These are phyloP conservation scores for Paraleonurus japonicus DNA, from an alignment of 257 asterid genomes.

Conservation along the genomic window DNA sequence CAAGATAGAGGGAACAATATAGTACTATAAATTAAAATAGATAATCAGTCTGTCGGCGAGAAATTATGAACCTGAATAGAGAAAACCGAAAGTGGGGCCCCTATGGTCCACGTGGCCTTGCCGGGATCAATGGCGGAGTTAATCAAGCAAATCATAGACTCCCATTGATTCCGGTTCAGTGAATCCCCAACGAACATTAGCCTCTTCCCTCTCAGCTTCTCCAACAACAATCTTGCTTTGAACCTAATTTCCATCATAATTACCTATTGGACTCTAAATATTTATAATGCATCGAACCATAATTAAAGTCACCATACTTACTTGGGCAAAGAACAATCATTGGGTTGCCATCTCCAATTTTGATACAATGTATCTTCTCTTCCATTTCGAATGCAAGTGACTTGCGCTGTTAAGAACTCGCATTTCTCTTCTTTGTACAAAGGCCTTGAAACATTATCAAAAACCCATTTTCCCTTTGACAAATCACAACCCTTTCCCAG, in stretches of 20 bases:
- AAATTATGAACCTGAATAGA: slow-evolving; percentile 44
- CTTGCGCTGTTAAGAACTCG: slow-evolving; percentile 65
- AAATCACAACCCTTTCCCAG: slow-evolving; percentile 60
- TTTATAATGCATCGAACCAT: too few relatives aligned
- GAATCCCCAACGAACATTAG: slow-evolving; percentile 81
- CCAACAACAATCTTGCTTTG: slow-evolving; percentile 48
- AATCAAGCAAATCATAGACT: slow-evolving; percentile 73
- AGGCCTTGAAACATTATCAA: slow-evolving; percentile 53
- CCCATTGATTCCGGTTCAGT: slow-evolving; percentile 83
- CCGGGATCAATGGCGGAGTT: slow-evolving; percentile 49
- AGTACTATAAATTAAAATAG: background rate
- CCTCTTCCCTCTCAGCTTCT: slow-evolving; percentile 72
- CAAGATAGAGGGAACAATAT: background rate
- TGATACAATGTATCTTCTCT: slow-evolving; percentile 53
- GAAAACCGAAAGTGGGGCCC: slow-evolving; percentile 62
- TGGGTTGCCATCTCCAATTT: slow-evolving; percentile 85
- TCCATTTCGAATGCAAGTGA: slow-evolving; percentile 66
- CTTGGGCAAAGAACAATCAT: slow-evolving; percentile 71
- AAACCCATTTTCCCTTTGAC: slow-evolving; percentile 67
- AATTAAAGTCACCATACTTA: slow-evolving; percentile 8
- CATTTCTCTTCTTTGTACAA: slow-evolving; percentile 63
- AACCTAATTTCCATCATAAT: slow-evolving; percentile 37
- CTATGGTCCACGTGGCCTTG: slow-evolving; percentile 50
- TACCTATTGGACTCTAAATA: too few relatives aligned
- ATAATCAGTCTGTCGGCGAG: background rate